Evolutionary conservation across 805 yeast genomes (phyloP).

Genomic region (Saccharomyces mikatae): DNA sequence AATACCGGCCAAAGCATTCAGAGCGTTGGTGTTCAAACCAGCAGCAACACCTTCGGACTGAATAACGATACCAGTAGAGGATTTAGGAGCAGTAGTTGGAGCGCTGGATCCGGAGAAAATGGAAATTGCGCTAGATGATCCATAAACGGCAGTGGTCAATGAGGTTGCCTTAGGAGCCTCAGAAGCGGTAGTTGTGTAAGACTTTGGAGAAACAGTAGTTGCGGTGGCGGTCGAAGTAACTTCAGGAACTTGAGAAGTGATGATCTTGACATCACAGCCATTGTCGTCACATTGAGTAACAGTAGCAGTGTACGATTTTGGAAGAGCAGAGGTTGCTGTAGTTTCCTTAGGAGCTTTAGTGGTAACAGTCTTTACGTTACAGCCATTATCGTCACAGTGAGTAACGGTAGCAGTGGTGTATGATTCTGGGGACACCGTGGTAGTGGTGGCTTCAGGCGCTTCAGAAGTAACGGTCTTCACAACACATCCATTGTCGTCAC

Average conservation of each 20-base stretch:
- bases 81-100: neutral
- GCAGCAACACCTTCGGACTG: slow-evolving; percentile 1
- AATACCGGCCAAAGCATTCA: slow-evolving; percentile 1
- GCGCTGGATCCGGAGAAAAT: neutral
- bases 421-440: neutral
- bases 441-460: neutral
- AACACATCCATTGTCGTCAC: neutral
- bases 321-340: neutral
- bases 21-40: neutral
- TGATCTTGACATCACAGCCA: too few species aligned
- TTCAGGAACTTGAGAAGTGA: neutral
- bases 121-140: neutral
- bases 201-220: neutral
- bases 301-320: neutral
- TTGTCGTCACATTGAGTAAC: too few species aligned
- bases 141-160: neutral
- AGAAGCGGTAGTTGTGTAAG: neutral
- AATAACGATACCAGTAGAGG: neutral
- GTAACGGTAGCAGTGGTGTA: neutral
- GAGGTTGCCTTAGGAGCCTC: neutral
- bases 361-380: neutral
- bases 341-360: neutral
- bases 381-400: neutral
- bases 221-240: neutral
- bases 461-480: neutral